Conservation (phyloP, 192 early-diverging fungal genomes). For the Obelidium mucronatum region DNA sequence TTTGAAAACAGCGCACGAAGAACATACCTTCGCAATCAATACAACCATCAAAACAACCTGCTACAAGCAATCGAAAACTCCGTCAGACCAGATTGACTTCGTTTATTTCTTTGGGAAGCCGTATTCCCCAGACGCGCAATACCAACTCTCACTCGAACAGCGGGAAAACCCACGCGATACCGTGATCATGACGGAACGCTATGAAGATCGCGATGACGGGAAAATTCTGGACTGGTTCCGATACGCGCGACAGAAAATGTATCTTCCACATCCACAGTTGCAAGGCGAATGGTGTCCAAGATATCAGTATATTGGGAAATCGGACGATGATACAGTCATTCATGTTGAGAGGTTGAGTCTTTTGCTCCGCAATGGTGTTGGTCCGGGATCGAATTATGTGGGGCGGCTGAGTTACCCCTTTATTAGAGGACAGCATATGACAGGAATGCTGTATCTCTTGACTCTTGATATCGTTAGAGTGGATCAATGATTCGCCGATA, state of each 20-base stretch:
- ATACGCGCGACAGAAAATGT: not conserved
- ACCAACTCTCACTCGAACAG: not conserved
- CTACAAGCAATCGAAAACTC: not conserved
- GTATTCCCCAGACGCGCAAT: not conserved
- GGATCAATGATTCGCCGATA: not conserved
- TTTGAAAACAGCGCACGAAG: conserved; percentile 10
- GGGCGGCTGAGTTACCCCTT: not conserved
- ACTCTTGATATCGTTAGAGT: conserved; percentile 18
- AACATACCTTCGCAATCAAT: not conserved
- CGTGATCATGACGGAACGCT: not conserved
- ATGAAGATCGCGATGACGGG: conserved; percentile 22
- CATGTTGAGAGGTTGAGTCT: not conserved
- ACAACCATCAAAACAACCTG: not conserved
- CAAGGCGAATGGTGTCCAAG: not conserved
- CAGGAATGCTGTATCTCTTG: conserved; percentile 6
- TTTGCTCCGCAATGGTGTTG: not conserved
- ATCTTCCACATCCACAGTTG: not conserved
- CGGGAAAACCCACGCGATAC: not conserved
- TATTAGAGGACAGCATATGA: not conserved
- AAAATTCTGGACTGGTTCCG: conserved; percentile 21
- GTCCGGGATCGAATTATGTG: not conserved
- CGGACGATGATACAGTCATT: conserved; percentile 21
- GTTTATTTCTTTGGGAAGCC: not conserved
- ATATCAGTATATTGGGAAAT: conserved; percentile 16
- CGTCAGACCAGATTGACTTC: conserved; percentile 15